phyloP scores from a whole-genome alignment of 768 basidiomycete genomes.

The Lentinula boryana region DNA sequence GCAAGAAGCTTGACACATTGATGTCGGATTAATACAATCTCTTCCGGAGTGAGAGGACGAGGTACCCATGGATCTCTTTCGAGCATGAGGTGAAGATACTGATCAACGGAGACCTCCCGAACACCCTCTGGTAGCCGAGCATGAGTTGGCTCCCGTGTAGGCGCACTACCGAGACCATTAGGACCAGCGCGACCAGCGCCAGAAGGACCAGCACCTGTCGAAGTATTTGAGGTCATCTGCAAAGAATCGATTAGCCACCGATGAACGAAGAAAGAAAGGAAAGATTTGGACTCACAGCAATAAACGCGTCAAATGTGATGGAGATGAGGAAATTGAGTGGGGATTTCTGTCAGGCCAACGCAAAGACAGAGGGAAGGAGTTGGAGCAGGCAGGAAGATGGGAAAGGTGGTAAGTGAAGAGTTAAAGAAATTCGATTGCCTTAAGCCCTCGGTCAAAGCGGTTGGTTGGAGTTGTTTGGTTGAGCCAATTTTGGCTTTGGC shows the following conservation, averaged over 20 bases:
- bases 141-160: no score
- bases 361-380: background rate
- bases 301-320: background rate
- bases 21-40: conserved; percentile 5
- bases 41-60: conserved; percentile 11
- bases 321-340: background rate
- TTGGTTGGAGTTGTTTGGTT: conserved; percentile 42
- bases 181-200: background rate
- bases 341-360: background rate
- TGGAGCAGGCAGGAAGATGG: background rate
- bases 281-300: background rate
- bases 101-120: background rate
- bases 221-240: background rate
- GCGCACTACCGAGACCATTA: background rate
- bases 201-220: background rate
- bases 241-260: background rate
- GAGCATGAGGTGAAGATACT: background rate
- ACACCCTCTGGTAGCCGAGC: background rate
- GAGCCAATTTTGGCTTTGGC: background rate
- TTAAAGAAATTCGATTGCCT: background rate
- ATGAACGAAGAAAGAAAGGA: background rate
- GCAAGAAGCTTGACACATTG: conserved; percentile 6
- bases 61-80: conserved; percentile 10
- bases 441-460: conserved; percentile 15
- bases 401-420: background rate